Conservation (phyloP, 768 basidiomycete genomes). For the Pleurotus cornucopiae region DNA sequence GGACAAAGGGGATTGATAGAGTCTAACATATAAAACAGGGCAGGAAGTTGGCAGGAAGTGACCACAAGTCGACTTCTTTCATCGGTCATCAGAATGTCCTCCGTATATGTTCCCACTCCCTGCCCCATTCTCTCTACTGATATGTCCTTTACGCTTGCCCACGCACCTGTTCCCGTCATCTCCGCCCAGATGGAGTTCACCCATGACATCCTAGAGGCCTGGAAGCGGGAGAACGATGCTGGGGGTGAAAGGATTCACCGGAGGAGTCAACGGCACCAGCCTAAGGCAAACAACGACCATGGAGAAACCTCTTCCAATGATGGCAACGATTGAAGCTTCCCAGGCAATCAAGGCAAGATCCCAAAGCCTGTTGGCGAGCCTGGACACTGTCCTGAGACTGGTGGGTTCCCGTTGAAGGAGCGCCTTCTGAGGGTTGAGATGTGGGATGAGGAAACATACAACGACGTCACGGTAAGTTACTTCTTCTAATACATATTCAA, state of each 20-base stretch:
- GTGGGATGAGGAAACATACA: background rate
- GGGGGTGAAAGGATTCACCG: background rate
- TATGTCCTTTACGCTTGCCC: background rate
- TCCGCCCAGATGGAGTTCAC: constrained; percentile 3
- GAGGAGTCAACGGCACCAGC: background rate
- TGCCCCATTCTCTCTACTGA: background rate
- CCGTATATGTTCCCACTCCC: background rate
- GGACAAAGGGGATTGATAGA: too few species aligned
- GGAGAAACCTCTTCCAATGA: background rate
- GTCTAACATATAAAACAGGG: too few species aligned
- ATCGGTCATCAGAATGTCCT: background rate
- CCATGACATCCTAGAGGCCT: background rate
- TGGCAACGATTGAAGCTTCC: too few species aligned
- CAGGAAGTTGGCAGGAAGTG: background rate
- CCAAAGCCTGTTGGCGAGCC: constrained; percentile 8
- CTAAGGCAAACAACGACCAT: background rate
- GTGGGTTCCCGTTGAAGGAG: background rate
- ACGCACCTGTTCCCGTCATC: background rate
- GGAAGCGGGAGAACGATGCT: background rate
- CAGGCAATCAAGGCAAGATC: background rate
- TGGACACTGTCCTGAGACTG: constrained; percentile 1
- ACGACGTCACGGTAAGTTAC: background rate
- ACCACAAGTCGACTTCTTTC: too few species aligned
- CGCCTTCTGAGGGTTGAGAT: background rate
- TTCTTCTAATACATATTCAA: background rate